Evolutionary conservation across 495 filamentous ascomycete species (phyloP), one percentile per base, ranked within the genome.

Genomic region (Penicillium cinerascens): DNA sequence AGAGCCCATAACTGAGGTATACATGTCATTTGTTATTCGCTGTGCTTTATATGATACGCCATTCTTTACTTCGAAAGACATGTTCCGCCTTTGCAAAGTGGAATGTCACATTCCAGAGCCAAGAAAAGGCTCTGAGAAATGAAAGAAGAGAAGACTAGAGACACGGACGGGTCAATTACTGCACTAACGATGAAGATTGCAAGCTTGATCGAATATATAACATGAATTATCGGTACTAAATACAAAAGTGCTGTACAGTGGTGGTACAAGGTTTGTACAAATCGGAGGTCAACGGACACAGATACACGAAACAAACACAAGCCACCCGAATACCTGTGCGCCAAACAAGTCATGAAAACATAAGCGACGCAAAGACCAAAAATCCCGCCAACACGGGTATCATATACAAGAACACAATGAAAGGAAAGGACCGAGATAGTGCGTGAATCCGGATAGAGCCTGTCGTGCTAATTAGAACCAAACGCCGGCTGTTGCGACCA

Each of bases 231-330:
- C 39, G 21, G 47, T 49, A 42, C 39, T 21, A 48, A 16, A 29
- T 49, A 22, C 2, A 26, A n/a, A 25, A 41, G 5, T 55, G 18
- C 23, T 59, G 45, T 59, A 56, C 56, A 63, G 27, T 42, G 47
- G 51, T 59, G 47, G 42, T 51, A 56, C 56, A 63, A 21, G 25
- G 45, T 47, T 43, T 56, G 42, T 44, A 50, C 43, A 63, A 44
- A 49, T 44, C 54, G 49, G n/a, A n/a, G n/a, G 47, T 33, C 37
- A 41, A 38, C 15, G 33, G 1, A 49, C 38, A 49, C 29, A 42
- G 25, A n/a, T 33, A 49, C 26, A 56, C 42, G 41, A 25, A 41
- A 17, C 38, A 42, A 11, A 33, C 29, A 37, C 10, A 40, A 38
- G 17, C 41, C 49, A 39, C 44, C 36, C n/a, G 44, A 36, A 37